Evolutionary conservation across 148 eudicot genomes (phyloP), one percentile per base, ranked within the genome.

Genomic region (Selenicereus undatus): DNA sequence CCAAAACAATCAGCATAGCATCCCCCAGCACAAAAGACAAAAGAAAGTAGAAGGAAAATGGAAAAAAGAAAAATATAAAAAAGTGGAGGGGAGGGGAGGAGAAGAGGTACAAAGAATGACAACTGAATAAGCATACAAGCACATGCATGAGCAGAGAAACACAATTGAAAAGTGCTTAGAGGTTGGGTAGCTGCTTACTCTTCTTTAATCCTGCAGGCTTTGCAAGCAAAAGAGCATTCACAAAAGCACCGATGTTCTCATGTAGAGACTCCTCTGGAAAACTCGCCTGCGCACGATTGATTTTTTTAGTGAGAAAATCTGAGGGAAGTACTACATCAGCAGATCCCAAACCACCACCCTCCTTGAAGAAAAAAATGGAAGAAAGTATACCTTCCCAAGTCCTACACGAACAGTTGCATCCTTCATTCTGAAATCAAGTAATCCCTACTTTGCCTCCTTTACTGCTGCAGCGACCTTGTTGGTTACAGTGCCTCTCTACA

Each of bases 341-440:
- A 60, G 36, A 13, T 36, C 22, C n/a, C 50, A 64, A 64, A 27
- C 14, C 22, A 54, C 39, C 52, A 69, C 43, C 73, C 68, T 51
- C 29, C 39, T 39, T 29, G 72, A 29, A n/a, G 36, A 11, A 54
- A 60, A 52, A 29, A 17, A n/a, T 10, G 27, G 11, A 77, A 21
- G 51, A 71, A 73, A 76, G 11, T 12, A 27, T 86, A 95, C 98
- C 97, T 95, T 93, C 78, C 98, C 98, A 8, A 93, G 86, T 48
- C 96, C 96, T 58, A 91, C 97, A 86, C 93, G 98, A 83, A 95
- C 97, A 79, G 93, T 94, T 48, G 98, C 90, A 83, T 93, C 97
- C 86, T 93, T 93, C 90, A 88, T 85, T 82, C 89, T 90, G 82
- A 93, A 90, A 84, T 86, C 90, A 77, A 95, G 86, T 81, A 85